Evolutionary conservation across 345 rosid species (phyloP).

Genomic region (Raphanus sativus): DNA sequence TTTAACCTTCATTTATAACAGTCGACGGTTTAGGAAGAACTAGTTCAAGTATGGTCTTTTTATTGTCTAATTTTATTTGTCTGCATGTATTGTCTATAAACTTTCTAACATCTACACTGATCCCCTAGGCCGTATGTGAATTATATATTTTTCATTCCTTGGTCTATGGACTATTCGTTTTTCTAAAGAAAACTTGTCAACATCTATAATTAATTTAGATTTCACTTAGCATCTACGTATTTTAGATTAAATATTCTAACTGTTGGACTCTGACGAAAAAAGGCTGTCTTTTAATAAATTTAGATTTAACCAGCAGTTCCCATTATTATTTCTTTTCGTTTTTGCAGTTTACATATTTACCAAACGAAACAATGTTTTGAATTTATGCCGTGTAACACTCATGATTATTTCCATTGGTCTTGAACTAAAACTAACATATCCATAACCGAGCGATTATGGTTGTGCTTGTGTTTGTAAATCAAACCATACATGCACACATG

Average conservation of each 20-base stretch:
- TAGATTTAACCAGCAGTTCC: background rate
- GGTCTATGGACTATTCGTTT: background rate
- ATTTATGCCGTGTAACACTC: slow-evolving; percentile 9
- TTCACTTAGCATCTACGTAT: background rate
- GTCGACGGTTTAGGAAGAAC: background rate
- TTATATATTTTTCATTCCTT: background rate
- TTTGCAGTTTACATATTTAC: background rate
- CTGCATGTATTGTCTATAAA: background rate
- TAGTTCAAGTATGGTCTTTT: background rate
- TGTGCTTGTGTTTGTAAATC: slow-evolving; percentile 20
- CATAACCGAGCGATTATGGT: slow-evolving; percentile 27
- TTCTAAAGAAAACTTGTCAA: background rate
- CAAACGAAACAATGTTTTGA: background rate
- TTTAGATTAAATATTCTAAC: background rate
- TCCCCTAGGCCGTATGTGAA: background rate
- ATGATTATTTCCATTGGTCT: slow-evolving; percentile 32
- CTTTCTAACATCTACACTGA: background rate
- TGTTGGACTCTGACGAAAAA: background rate
- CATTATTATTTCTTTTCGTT: too few species aligned
- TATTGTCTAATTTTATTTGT: background rate
- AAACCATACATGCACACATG: slow-evolving; percentile 16
- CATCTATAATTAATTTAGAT: background rate
- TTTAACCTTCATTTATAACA: too few species aligned
- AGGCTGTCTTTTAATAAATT: background rate
- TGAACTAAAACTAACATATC: slow-evolving; percentile 32